Evolutionary conservation across 2,329 filamentous ascomycete genomes (phyloP), one percentile per base, ranked within the genome.

Genomic region (Pestalotiopsis sp.): DNA sequence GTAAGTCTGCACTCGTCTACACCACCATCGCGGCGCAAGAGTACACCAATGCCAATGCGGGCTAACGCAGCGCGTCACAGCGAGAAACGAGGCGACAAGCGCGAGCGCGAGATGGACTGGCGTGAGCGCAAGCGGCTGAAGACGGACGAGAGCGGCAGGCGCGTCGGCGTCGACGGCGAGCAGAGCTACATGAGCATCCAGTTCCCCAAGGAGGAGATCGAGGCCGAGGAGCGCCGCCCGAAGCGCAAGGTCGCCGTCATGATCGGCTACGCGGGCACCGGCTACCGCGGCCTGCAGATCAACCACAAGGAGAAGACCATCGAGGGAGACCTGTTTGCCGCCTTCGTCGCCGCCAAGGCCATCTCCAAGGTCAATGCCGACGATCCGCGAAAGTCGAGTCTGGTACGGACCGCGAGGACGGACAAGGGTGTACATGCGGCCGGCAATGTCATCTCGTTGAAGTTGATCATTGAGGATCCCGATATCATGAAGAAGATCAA

Each of bases 391-490:
- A 99, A 99, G 82, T 97, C 94, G 1, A 95, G 94, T 66, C 88
- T 99, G 61, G 93, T 97, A 66, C 92, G 96, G 72, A 99, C 96
- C 80, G 96, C 96, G 3, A 88, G 96, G 71, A 99, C 96, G 0
- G 96, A 99, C 83, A 99, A 98, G 84, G 96, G 96, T 67, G 95
- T 98, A 1, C 95, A 98, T 80, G 95, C 95, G 1, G 95, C 95
- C 1, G 96, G 95, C 66, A 98, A 98, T 77, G 91, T 98, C 76
- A 93, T 98, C 71, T 97, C 94, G 39, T 81, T 98, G 75, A 99
- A 99, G 83, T 86, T 99, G 74, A 98, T 99, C 75, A 91, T 98
- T 62, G 95, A 98, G 80, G 95, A 98, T 69, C 87, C 90, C 12
- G 90, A 97, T 71, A 89, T 98, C 63, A 91, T 98, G 27, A 84